phyloP scores from a whole-genome alignment of 2,329 filamentous ascomycete species.

The Microascus cirrosus region DNA sequence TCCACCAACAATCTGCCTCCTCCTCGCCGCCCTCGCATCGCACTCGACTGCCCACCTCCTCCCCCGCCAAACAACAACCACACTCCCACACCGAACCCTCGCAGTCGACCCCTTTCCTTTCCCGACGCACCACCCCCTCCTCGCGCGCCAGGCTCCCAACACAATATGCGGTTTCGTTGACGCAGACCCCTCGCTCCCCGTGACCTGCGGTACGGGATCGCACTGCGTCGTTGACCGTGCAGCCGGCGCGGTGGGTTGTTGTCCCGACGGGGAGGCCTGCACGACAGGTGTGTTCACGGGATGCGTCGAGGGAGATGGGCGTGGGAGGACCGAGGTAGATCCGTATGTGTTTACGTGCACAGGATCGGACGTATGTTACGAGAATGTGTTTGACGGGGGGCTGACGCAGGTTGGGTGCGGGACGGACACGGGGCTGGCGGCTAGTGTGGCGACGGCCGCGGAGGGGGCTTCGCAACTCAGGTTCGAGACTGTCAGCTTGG shows the following conservation, averaged over 20 bases:
- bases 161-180: constrained; percentile 49
- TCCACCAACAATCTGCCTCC: constrained; percentile 19
- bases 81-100: constrained; percentile 22
- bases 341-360: constrained; percentile 46
- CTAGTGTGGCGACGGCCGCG: constrained; percentile 33
- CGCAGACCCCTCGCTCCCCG: constrained; percentile 37
- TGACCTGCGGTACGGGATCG: constrained; percentile 45
- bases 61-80: constrained; percentile 29
- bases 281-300: constrained; percentile 44
- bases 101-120: constrained; percentile 27
- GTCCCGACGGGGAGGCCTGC: constrained; percentile 38
- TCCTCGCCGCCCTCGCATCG: constrained; percentile 18
- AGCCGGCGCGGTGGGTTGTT: constrained; percentile 42
- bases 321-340: constrained; percentile 36
- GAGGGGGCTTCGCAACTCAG: constrained; percentile 24
- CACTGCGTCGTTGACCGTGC: constrained; percentile 44
- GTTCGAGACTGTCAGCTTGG: constrained; percentile 21
- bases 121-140: constrained; percentile 43
- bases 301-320: constrained; percentile 41
- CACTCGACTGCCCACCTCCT: constrained; percentile 24
- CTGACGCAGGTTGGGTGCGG: constrained; percentile 48
- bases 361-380: constrained; percentile 41
- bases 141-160: constrained; percentile 19
- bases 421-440: constrained; percentile 32
- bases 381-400: constrained; percentile 42